A percentile compares a stretch with the other conserved stretches of the same genome.
phyloP scores from a whole-genome alignment of 2,329 filamentous ascomycete species.

The Alternaria gaisen region DNA sequence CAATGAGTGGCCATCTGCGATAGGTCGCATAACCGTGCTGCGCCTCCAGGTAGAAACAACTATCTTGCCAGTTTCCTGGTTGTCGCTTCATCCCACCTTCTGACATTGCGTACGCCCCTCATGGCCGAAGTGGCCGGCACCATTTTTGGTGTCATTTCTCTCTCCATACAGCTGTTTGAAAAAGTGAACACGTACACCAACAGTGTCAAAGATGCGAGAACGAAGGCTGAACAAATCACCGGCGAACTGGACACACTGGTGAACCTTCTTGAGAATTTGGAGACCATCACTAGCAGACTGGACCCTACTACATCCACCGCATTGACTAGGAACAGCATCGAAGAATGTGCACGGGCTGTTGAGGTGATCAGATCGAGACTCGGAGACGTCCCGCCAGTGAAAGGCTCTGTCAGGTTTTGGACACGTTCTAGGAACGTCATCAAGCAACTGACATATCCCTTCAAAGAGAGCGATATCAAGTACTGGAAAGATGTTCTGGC shows the following conservation, averaged over 20 bases:
- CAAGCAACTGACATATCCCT: not conserved
- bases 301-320: not conserved
- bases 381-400: not conserved
- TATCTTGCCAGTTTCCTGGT: not conserved
- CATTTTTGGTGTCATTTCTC: not conserved
- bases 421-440: not conserved
- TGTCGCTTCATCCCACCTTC: not conserved
- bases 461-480: not conserved
- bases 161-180: not conserved
- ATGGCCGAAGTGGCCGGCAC: constrained; percentile 9
- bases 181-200: not conserved
- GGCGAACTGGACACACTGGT: not conserved
- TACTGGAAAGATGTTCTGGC: not conserved
- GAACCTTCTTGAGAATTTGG: not conserved
- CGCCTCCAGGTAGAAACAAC: not conserved
- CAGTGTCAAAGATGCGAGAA: not conserved
- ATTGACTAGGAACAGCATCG: not conserved
- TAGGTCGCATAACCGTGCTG: not conserved
- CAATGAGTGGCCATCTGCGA: not conserved
- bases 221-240: not conserved
- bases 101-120: not conserved
- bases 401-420: not conserved
- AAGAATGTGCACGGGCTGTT: not conserved
- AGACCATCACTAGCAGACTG: not conserved
- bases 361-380: not conserved